Base-by-base conservation (phyloP, 352 stramenopile species). In the Phytophthora agathidicida region DNA sequence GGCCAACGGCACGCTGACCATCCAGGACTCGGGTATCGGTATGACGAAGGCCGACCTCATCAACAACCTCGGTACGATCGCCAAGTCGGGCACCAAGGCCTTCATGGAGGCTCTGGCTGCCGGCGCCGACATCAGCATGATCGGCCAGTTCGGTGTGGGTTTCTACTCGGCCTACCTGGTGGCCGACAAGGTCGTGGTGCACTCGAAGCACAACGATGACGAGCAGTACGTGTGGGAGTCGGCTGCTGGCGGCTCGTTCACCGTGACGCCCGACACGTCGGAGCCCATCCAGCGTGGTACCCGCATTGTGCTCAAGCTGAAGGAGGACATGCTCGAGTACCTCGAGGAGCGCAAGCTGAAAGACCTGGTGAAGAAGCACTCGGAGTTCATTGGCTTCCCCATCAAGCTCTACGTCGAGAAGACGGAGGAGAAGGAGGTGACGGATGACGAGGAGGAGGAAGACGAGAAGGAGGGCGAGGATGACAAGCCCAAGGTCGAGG, bases 101-200 rank as follows among this genome's bases (percentile, higher is more conserved):
- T 99, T 99, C 77, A 99, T 99, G 97, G 98, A 99, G 83, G 97
- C 97, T 4, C 83, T 99, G 17, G 86, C 91, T 26, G 97, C 96
- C 33, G 98, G 97, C 44, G 97, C 97, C 9, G 97, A 99, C 68
- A 99, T 99, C 75, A 97, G 82, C 56, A 99, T 99, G 97, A 99
- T 99, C 77, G 98, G 98, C 62, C 97, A 99, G 86, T 99, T 99
- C 77, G 98, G 98, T 88, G 98, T 99, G 37, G 98, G 98, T 83
- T 99, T 99, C 84, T 99, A 99, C 89, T 99, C 97, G 16, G 97
- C 96, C 11, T 99, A 99, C 80, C 80, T 99, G 30, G 98, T 99
- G 24, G 98, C 98, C 19, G 98, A 99, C 74, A 98, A 98, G 77
- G 97, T 99, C 16, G 94, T 97, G 42, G 97, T 99, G 38, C 86